Conservation (phyloP, 768 basidiomycete species). For the Tephrocybe rancida region DNA sequence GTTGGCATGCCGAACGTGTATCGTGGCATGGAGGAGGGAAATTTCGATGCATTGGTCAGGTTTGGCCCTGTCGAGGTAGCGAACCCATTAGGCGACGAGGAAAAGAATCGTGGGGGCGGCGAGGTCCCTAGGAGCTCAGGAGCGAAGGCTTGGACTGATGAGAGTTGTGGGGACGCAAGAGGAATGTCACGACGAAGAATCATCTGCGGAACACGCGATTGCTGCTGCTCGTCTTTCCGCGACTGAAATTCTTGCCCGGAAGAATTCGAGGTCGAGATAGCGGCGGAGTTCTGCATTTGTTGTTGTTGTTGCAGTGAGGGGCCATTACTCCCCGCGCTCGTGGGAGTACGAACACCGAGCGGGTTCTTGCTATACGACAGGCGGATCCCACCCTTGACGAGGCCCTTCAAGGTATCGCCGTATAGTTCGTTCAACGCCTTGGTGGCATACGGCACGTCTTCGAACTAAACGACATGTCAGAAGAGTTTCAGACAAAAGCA, state of each 20-base stretch:
- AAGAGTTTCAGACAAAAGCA: neutral
- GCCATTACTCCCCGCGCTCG: constrained; percentile 49
- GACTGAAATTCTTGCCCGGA: constrained; percentile 17
- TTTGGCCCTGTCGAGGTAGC: constrained; percentile 26
- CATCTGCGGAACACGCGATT: constrained; percentile 14
- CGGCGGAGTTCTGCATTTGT: constrained; percentile 30
- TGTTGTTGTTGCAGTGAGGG: constrained; percentile 47
- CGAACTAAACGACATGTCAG: constrained; percentile 61
- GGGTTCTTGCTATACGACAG: constrained; percentile 98
- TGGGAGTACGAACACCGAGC: constrained; percentile 86
- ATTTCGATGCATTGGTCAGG: constrained; percentile 30
- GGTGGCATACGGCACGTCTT: constrained; percentile 84
- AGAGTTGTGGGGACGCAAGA: constrained; percentile 21
- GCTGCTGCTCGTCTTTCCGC: constrained; percentile 20
- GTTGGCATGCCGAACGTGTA: constrained; percentile 29
- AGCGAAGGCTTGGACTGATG: constrained; percentile 20
- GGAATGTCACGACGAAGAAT: constrained; percentile 24
- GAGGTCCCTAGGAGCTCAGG: constrained; percentile 43
- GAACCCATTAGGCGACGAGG: constrained; percentile 33
- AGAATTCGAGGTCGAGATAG: constrained; percentile 11
- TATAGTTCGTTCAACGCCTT: constrained; percentile 89
- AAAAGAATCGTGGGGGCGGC: constrained; percentile 47
- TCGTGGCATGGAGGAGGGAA: constrained; percentile 37
- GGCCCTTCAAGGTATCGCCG: constrained; percentile 86
- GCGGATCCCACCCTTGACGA: constrained; percentile 96